Percentiles rank a stretch among this genome's conserved stretches.
phyloP scores from a whole-genome alignment of 768 basidiomycete species.

The Rhodotorula paludigena region DNA sequence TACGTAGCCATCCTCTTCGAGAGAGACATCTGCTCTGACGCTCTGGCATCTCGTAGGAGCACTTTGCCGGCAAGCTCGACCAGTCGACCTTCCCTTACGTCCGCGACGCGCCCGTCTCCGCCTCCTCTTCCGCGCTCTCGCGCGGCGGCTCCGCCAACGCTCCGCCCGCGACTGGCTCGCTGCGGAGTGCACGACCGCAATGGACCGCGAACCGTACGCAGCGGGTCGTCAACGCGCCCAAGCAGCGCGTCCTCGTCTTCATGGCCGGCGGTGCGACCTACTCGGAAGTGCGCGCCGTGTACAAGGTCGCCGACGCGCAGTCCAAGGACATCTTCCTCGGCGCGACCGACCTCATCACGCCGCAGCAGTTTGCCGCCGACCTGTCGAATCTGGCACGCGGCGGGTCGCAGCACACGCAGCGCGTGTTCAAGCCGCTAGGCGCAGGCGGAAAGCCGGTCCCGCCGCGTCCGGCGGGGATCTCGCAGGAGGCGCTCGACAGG shows the following conservation, averaged over 20 bases:
- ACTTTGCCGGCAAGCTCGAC: constrained; percentile 71
- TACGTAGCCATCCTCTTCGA: constrained; percentile 45
- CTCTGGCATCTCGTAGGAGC: constrained; percentile 60
- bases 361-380: constrained; percentile 77
- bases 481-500: constrained; percentile 25
- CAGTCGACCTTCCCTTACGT: constrained; percentile 79
- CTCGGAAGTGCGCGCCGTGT: constrained; percentile 86
- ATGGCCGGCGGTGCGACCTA: constrained; percentile 93
- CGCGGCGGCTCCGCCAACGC: constrained; percentile 46
- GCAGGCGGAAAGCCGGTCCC: constrained; percentile 12
- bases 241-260: constrained; percentile 77
- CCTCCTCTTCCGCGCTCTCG: constrained; percentile 42
- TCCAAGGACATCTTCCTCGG: constrained; percentile 91
- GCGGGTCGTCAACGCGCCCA: constrained; percentile 53
- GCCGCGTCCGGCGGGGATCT: constrained; percentile 13
- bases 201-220: constrained; percentile 37
- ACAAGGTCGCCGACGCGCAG: constrained; percentile 65
- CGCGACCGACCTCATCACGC: constrained; percentile 80
- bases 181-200: constrained; percentile 59
- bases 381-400: constrained; percentile 77
- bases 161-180: constrained; percentile 54
- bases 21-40: constrained; percentile 5
- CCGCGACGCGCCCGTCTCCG: constrained; percentile 59
- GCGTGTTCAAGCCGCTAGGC: constrained; percentile 28
- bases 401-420: constrained; percentile 63